Evolutionary conservation across 805 yeast genomes (phyloP).

Genomic region (Candida incommunis): DNA sequence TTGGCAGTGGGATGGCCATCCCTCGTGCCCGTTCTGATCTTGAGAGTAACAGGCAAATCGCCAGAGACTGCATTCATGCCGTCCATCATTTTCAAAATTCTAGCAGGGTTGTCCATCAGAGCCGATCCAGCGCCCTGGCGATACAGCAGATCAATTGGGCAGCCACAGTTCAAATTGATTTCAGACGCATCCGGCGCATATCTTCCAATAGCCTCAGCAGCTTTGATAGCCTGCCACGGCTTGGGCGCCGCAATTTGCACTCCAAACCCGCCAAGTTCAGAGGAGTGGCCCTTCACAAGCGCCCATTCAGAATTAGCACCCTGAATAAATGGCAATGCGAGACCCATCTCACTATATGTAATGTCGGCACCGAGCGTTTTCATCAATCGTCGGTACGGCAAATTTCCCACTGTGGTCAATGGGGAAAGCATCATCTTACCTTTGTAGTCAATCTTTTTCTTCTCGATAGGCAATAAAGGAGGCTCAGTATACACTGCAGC

Average conservation of each 20-base stretch:
- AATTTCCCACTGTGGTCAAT: conserved; percentile 91
- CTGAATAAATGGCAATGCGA: conserved; percentile 69
- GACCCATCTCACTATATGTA: conserved; percentile 93
- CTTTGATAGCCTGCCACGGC: conserved; percentile 87
- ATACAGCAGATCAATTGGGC: conserved; percentile 92
- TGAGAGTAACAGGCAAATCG: conserved; percentile 85
- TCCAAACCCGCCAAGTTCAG: conserved; percentile 82
- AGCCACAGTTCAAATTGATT: conserved; percentile 86
- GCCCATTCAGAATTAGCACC: conserved; percentile 98
- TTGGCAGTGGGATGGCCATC: conserved; percentile 86
- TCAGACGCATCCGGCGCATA: conserved; percentile 56
- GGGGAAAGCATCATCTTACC: conserved; percentile 87
- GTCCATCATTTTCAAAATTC: conserved; percentile 60
- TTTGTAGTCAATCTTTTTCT: conserved; percentile 53
- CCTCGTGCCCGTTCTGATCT: conserved; percentile 81
- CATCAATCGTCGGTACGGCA: conserved; percentile 92
- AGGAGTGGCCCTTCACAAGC: conserved; percentile 69
- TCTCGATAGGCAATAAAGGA: conserved; percentile 66
- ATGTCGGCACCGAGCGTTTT: conserved; percentile 80
- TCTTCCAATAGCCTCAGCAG: conserved; percentile 62
- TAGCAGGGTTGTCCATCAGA: conserved; percentile 75
- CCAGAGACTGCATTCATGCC: conserved; percentile 84
- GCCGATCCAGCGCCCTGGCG: conserved; percentile 95
- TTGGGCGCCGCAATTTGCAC: conserved; percentile 86
- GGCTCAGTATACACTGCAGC: conserved; percentile 54